Conservation (phyloP, 164 flowering plant genomes). For the Stephania yunnanensis region DNA sequence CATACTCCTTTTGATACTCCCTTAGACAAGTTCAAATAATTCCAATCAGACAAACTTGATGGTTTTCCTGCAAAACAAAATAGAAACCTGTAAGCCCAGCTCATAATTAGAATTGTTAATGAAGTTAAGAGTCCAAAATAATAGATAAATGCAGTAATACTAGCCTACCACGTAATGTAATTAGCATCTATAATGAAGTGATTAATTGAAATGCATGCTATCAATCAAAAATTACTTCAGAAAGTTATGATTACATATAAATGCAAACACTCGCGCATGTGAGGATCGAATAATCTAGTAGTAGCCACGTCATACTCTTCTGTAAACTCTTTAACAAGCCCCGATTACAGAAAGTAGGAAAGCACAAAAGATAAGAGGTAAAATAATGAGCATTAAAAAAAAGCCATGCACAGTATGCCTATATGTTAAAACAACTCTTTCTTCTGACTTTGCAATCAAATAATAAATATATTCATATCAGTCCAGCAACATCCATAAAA, state of each 20-base stretch:
- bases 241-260: no score
- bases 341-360: no score
- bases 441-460: no score
- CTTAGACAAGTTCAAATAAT: background rate
- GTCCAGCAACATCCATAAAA: background rate
- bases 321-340: no score
- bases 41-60: conserved; percentile 1
- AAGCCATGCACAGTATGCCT: no score
- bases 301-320: no score
- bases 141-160: background rate
- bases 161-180: background rate
- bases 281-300: no score
- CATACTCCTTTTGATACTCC: background rate
- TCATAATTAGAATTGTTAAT: background rate
- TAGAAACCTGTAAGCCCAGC: background rate
- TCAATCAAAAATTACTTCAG: background rate
- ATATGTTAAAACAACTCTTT: no score
- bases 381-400: no score
- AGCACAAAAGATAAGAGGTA: no score
- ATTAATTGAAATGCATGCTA: background rate
- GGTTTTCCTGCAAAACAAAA: background rate
- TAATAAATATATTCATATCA: no score
- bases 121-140: background rate
- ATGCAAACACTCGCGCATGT: no score
- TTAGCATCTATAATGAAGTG: background rate